phyloP scores from a whole-genome alignment of 257 asterid species.

The Perilla frutescens region DNA sequence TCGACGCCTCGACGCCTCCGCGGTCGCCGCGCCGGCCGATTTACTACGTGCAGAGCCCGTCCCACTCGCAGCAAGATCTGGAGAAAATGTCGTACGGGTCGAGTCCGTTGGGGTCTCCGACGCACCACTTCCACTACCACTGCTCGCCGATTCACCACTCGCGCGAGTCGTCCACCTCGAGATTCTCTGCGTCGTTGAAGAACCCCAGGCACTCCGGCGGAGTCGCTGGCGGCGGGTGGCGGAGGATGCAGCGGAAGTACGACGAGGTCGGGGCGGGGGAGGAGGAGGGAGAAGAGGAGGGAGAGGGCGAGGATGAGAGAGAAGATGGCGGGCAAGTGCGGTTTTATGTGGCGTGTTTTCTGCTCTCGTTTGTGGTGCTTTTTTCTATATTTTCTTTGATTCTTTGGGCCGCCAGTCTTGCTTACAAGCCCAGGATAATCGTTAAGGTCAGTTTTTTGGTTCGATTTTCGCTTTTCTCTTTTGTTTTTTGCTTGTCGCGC shows the following conservation, averaged over 20 bases:
- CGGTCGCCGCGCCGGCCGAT: slow-evolving; percentile 81
- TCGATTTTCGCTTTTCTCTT: not conserved
- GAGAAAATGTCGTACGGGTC: slow-evolving; percentile 88
- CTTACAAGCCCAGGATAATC: slow-evolving; percentile 61
- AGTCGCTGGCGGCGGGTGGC: slow-evolving; percentile 52
- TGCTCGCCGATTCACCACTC: slow-evolving; percentile 97
- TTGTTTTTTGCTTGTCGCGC: not conserved
- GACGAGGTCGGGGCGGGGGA: slow-evolving; percentile 41
- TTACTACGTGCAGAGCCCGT: slow-evolving; percentile 94
- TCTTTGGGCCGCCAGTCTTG: slow-evolving; percentile 81
- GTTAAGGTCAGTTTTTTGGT: slow-evolving; percentile 59
- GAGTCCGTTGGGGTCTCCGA: slow-evolving; percentile 84
- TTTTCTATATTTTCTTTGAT: slow-evolving; percentile 66
- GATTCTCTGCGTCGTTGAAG: slow-evolving; percentile 78
- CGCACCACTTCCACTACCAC: slow-evolving; percentile 80
- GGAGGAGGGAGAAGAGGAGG: slow-evolving; percentile 53
- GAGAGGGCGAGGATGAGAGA: slow-evolving; percentile 29
- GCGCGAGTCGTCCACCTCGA: slow-evolving; percentile 83
- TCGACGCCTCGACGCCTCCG: slow-evolving; percentile 81
- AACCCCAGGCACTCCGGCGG: slow-evolving; percentile 39
- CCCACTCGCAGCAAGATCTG: slow-evolving; percentile 69
- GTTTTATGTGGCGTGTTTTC: slow-evolving; percentile 66
- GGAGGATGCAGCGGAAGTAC: slow-evolving; percentile 51
- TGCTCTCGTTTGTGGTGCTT: slow-evolving; percentile 61
- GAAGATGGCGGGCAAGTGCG: slow-evolving; percentile 41